Conservation (phyloP, 371 early-diverging fungal species). For the Mortierella sp. region DNA sequence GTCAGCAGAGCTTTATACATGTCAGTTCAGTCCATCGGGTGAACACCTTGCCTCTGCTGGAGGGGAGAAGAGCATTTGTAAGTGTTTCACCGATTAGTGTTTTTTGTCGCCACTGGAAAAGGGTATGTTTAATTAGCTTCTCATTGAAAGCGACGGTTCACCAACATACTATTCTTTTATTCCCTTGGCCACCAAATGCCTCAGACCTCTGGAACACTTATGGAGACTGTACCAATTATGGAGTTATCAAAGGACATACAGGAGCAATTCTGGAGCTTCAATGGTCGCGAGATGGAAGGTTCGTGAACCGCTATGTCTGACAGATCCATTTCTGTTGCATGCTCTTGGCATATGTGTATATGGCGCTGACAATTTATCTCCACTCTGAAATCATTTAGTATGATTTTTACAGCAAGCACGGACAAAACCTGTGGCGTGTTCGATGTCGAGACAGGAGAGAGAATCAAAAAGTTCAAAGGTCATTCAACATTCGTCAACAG, state of each 20-base stretch:
- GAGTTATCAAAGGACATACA: constrained; percentile 85
- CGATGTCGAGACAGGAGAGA: constrained; percentile 68
- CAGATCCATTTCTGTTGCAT: not conserved
- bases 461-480: constrained; percentile 77
- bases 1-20: constrained; percentile 75
- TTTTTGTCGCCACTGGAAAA: not conserved
- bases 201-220: constrained; percentile 93
- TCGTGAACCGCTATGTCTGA: not conserved
- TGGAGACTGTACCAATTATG: constrained; percentile 90
- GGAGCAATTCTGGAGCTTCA: constrained; percentile 89
- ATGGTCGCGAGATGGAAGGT: constrained; percentile 90
- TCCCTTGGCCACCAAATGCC: not conserved
- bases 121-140: not conserved
- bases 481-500: constrained; percentile 85
- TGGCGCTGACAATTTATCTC: too few species aligned
- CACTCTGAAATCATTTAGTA: constrained; percentile 8
- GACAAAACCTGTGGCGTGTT: constrained; percentile 42
- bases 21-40: constrained; percentile 89
- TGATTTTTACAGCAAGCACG: constrained; percentile 65
- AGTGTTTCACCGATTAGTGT: constrained; percentile 22
- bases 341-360: not conserved
- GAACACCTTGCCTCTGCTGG: constrained; percentile 87
- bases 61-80: constrained; percentile 85
- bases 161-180: not conserved
- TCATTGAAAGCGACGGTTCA: not conserved